These are phyloP conservation scores for Backusella sp. DNA, from an alignment of 192 early-diverging fungal species.

Conservation along the genomic window DNA sequence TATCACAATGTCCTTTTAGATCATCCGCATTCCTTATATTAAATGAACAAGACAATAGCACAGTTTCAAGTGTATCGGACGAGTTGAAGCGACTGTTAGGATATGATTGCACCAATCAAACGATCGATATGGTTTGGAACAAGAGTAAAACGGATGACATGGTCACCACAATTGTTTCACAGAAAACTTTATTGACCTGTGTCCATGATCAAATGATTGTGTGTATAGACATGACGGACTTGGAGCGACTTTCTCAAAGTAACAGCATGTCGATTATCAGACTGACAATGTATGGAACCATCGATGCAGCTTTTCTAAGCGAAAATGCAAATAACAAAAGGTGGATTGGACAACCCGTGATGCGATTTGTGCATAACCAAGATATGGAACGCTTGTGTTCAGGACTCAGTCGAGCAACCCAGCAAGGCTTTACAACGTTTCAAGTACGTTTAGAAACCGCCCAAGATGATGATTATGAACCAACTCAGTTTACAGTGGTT, in stretches of 20 bases:
- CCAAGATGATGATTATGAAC: background rate
- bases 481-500: conserved; percentile 4
- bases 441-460: background rate
- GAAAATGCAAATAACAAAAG: background rate
- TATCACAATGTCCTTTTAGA: conserved; percentile 16
- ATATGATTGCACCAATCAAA: background rate
- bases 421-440: background rate
- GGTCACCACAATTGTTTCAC: background rate
- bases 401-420: conserved; percentile 17
- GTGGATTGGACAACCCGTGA: conserved; percentile 21
- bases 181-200: conserved; percentile 15
- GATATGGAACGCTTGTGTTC: conserved; percentile 23
- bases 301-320: conserved; percentile 23
- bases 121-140: background rate
- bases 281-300: conserved; percentile 30
- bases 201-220: conserved; percentile 4
- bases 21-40: conserved; percentile 8
- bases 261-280: conserved; percentile 14
- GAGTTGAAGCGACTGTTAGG: conserved; percentile 4
- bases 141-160: background rate
- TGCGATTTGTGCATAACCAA: conserved; percentile 30
- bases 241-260: background rate
- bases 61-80: background rate
- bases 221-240: conserved; percentile 13
- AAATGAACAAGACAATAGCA: conserved; percentile 2